phyloP scores from a whole-genome alignment of 345 rosid genomes.

The Stellera chamaejasme region DNA sequence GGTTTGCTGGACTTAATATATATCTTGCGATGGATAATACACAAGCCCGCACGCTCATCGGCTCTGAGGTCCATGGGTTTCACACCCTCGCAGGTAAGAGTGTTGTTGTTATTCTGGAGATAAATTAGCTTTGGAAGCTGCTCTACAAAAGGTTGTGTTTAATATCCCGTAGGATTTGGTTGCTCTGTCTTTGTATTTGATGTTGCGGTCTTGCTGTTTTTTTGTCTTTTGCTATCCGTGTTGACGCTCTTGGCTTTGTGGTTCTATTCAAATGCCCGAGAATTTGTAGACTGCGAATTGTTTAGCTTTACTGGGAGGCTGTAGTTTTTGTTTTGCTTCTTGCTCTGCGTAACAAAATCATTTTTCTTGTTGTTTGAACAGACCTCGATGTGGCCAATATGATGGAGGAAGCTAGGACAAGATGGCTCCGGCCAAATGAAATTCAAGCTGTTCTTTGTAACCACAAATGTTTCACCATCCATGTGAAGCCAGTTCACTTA shows the following conservation, averaged over 20 bases:
- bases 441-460: conserved; percentile 80
- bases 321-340: background rate
- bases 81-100: conserved; percentile 52
- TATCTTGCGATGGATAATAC: conserved; percentile 32
- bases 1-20: background rate
- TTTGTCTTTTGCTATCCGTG: no score
- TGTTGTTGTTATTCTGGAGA: background rate
- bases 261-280: no score
- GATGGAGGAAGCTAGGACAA: conserved; percentile 64
- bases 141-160: no score
- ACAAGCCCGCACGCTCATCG: conserved; percentile 34
- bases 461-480: conserved; percentile 53
- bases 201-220: no score
- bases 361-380: conserved; percentile 21
- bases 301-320: background rate
- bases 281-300: no score
- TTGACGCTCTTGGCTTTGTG: no score
- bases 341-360: no score
- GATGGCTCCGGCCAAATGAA: conserved; percentile 99
- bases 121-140: no score
- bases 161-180: no score
- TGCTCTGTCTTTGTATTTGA: background rate
- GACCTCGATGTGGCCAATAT: conserved; percentile 68
- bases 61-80: conserved; percentile 92
- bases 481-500: conserved; percentile 77